Conservation (phyloP, 306 rosid species). For the Cyclanthera cordifolia region DNA sequence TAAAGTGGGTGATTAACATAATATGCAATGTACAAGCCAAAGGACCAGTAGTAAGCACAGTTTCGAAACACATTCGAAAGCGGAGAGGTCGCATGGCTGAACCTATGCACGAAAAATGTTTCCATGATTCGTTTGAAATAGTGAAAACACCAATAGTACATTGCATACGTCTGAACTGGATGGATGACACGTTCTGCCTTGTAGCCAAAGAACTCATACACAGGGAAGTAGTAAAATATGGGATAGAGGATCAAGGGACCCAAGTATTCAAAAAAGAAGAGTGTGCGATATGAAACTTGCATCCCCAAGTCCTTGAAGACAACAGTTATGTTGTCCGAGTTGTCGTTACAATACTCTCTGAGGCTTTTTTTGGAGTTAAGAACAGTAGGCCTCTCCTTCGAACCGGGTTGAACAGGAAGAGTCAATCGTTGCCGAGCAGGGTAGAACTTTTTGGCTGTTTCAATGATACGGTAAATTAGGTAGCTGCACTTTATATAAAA, state of each 20-base stretch:
- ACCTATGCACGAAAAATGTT: conserved; percentile 81
- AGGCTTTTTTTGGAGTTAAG: too few relatives aligned
- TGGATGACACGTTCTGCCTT: conserved; percentile 58
- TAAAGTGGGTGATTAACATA: conserved; percentile 78
- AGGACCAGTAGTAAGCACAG: conserved; percentile 89
- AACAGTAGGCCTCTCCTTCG: too few relatives aligned
- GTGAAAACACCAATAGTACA: conserved; percentile 91
- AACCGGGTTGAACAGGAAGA: too few relatives aligned
- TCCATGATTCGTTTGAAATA: conserved; percentile 84
- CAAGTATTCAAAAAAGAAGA: conserved; percentile 80
- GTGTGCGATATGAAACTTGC: conserved; percentile 72
- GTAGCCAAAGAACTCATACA: conserved; percentile 56
- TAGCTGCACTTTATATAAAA: too few relatives aligned
- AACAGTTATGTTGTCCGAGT: too few relatives aligned
- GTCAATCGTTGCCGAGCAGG: too few relatives aligned
- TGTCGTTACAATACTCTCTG: too few relatives aligned
- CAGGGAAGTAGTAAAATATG: conserved; percentile 69
- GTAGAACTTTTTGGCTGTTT: too few relatives aligned
- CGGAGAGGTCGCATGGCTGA: conserved; percentile 96
- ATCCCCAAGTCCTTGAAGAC: conserved; percentile 77
- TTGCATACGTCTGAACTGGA: conserved; percentile 78
- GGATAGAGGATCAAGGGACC: conserved; percentile 90
- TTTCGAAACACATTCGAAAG: conserved; percentile 82
- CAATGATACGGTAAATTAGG: too few relatives aligned
- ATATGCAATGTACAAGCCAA: conserved; percentile 68